phyloP scores from a whole-genome alignment of 148 eudicot genomes.

The Drosera capensis region DNA sequence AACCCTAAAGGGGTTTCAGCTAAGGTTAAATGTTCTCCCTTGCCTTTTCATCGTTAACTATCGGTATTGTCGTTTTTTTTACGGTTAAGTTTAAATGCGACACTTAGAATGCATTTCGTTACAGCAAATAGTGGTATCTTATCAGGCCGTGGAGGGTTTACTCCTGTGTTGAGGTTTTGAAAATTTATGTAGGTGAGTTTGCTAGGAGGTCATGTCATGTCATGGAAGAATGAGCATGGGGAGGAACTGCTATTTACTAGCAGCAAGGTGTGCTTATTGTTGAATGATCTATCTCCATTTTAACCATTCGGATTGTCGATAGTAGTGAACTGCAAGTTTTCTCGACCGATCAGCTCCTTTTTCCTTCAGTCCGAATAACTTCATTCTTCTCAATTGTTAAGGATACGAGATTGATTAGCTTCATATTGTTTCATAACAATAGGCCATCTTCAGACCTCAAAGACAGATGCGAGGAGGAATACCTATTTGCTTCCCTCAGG shows the following conservation, averaged over 20 bases:
- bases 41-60: not conserved
- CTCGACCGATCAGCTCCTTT: too few relatives aligned
- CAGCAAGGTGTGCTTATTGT: slow-evolving; percentile 38
- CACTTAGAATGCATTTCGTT: not conserved
- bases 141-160: not conserved
- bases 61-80: too few relatives aligned
- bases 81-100: not conserved
- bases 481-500: slow-evolving; percentile 93
- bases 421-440: slow-evolving; percentile 4
- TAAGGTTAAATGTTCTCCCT: slow-evolving; percentile 23
- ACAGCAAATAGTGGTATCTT: not conserved
- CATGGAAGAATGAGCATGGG: slow-evolving; percentile 81
- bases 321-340: too few relatives aligned
- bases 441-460: slow-evolving; percentile 70
- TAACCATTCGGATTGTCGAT: too few relatives aligned
- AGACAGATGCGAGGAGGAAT: slow-evolving; percentile 87
- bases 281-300: not conserved
- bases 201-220: slow-evolving; percentile 76
- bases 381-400: too few relatives aligned
- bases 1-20: slow-evolving; percentile 68
- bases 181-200: slow-evolving; percentile 49
- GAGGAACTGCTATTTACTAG: slow-evolving; percentile 88
- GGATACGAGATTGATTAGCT: not conserved
- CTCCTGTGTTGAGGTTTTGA: not conserved
- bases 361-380: too few relatives aligned